These are phyloP conservation scores for Cephaloascus fragrans DNA, from an alignment of 805 yeast genomes.

Conservation along the genomic window DNA sequence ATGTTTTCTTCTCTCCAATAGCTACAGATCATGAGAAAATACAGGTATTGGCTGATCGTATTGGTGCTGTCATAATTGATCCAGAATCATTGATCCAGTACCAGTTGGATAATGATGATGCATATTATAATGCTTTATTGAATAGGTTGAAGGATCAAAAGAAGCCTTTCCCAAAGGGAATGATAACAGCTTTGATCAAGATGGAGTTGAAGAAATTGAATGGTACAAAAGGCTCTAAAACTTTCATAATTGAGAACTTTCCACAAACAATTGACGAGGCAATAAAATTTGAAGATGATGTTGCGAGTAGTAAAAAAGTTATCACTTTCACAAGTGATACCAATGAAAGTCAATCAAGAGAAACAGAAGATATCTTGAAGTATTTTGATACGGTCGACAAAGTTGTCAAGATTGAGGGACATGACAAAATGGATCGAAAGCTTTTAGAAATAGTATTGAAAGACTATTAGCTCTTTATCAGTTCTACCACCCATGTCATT, in stretches of 20 bases:
- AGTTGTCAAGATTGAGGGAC: conserved; percentile 9
- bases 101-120: conserved; percentile 32
- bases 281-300: conserved; percentile 62
- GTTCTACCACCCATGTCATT: background rate
- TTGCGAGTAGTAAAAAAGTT: conserved; percentile 36
- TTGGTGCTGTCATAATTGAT: conserved; percentile 33
- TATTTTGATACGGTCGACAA: conserved; percentile 64
- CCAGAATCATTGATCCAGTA: conserved; percentile 36
- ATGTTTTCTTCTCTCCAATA: conserved; percentile 28
- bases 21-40: conserved; percentile 11
- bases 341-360: conserved; percentile 9
- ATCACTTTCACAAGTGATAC: conserved; percentile 24
- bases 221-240: conserved; percentile 27
- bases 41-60: conserved; percentile 10
- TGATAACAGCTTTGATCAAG: conserved; percentile 40
- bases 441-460: conserved; percentile 12
- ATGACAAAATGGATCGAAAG: conserved; percentile 13
- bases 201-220: conserved; percentile 19
- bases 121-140: conserved; percentile 43
- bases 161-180: conserved; percentile 29
- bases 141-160: conserved; percentile 4
- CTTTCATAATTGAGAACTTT: conserved; percentile 44
- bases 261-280: conserved; percentile 60
- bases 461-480: conserved; percentile 5
- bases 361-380: conserved; percentile 38